Evolutionary conservation across 2,329 filamentous ascomycete genomes (phyloP).

Genomic region (Fusarium floridanum): DNA sequence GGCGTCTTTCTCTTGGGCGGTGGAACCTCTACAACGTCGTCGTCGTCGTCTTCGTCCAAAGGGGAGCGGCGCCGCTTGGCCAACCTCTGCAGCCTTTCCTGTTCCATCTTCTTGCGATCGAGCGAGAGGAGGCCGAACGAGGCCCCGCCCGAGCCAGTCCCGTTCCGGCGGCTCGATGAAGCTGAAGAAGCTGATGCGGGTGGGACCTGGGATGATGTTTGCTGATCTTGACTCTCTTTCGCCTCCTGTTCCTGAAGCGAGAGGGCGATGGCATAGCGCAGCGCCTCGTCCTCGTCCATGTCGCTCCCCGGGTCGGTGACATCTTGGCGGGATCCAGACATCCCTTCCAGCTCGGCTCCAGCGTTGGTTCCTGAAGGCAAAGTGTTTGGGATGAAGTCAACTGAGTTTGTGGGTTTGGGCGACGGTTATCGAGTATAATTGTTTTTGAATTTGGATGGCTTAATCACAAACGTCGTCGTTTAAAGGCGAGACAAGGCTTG

Average conservation of each 20-base stretch:
- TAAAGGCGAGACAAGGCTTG: slow-evolving; percentile 12
- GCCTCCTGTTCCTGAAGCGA: slow-evolving; percentile 60
- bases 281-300: slow-evolving; percentile 68
- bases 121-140: slow-evolving; percentile 64
- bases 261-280: slow-evolving; percentile 71
- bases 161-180: slow-evolving; percentile 32
- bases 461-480: slow-evolving; percentile 22
- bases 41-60: slow-evolving; percentile 41
- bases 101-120: slow-evolving; percentile 87
- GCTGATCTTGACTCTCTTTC: slow-evolving; percentile 31
- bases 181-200: slow-evolving; percentile 25
- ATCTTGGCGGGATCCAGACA: slow-evolving; percentile 41
- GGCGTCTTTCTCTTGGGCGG: slow-evolving; percentile 44
- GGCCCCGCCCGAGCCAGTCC: slow-evolving; percentile 31
- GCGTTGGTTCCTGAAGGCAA: slow-evolving; percentile 16
- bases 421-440: slow-evolving; percentile 36
- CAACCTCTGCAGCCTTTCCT: slow-evolving; percentile 80
- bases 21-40: slow-evolving; percentile 47
- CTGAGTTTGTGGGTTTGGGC: slow-evolving; percentile 34
- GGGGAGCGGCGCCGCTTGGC: slow-evolving; percentile 63
- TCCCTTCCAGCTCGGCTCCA: slow-evolving; percentile 17
- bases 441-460: slow-evolving; percentile 23
- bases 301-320: slow-evolving; percentile 48
- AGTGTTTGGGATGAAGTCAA: slow-evolving; percentile 18
- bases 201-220: slow-evolving; percentile 39